Base-by-base conservation (phyloP, 306 rosid genomes). In the Vigna trinervia region DNA sequence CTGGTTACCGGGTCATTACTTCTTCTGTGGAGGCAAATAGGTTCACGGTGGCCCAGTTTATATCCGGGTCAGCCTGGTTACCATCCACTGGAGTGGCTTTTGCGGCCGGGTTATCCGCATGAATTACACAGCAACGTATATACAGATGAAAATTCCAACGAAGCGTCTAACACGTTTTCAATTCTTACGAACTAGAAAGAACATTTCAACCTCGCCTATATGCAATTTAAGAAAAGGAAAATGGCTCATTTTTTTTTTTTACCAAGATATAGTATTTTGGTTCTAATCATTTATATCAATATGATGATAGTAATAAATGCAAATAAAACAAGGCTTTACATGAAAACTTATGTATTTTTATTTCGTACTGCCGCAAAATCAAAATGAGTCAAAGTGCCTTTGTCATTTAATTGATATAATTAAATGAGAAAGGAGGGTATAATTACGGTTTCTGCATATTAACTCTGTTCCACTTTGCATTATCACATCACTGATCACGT, bases 11-110 rank as follows among this genome's bases (percentile, higher is more conserved):
- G 74, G 96, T 94, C 51, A 94, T 94, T 14, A 94, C 92, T 0
- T 86, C 97, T 0, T 60, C 74, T 0, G 74, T 87, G 43, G 98
- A 94, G 83, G 98, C 98, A 0, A 23, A 75, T 10, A 83, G 87
- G 73, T 94, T 92, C 82, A 89, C 97, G 0, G 98, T 94, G 59
- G 85, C 80, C 1, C 82, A 87, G 22, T 94, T 94, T 53, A 94
- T 94, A 57, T 89, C 88, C 3, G 98, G 98, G 0, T 83, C 97
- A 0, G 74, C 98, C 0, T 94, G 98, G 98, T 23, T 94, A 65
- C 98, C 98, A 0, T 84, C 97, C 0, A 94, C 98, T 0, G 97
- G 97, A 9, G 98, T 94, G n/a, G 97, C 98, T 0, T 94, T 83
- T 77, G 56, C 85, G 28, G 95, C 92, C 0, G 98, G 97, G 1